phyloP scores from a whole-genome alignment of 176 grass and related monocot genomes.

The Thinopyrum elongatum region DNA sequence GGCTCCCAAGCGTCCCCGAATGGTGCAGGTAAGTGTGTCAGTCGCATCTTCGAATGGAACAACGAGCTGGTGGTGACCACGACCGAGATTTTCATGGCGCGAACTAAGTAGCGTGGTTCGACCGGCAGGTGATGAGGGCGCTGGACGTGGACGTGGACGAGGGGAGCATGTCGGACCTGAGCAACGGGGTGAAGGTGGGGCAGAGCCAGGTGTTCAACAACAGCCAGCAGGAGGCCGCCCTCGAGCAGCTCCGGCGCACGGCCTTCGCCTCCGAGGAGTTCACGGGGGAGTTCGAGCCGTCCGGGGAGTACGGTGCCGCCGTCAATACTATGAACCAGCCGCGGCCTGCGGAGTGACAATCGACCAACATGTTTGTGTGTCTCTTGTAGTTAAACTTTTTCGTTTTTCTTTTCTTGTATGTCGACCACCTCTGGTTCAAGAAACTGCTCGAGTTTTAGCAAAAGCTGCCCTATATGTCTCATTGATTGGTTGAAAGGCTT shows the following conservation, averaged over 20 bases:
- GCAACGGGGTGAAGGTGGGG: slow-evolving; percentile 69
- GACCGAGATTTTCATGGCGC: not conserved
- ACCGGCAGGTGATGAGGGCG: slow-evolving; percentile 62
- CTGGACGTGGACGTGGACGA: slow-evolving; percentile 48
- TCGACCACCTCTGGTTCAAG: not conserved
- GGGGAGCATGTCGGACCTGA: slow-evolving; percentile 55
- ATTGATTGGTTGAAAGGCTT: no score
- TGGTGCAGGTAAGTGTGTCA: slow-evolving; percentile 37
- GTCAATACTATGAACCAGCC: not conserved
- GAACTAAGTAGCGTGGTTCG: no score
- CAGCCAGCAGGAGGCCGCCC: slow-evolving; percentile 25
- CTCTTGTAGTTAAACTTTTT: not conserved
- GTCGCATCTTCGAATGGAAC: not conserved
- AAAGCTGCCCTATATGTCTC: no score
- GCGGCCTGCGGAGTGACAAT: not conserved
- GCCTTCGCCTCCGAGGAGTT: slow-evolving; percentile 62
- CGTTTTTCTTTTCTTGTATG: not conserved
- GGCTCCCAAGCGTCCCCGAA: slow-evolving; percentile 63
- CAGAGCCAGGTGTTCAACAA: slow-evolving; percentile 38
- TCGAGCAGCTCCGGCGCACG: slow-evolving; percentile 56
- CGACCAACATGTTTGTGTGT: not conserved
- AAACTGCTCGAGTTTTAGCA: no score
- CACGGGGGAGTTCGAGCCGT: slow-evolving; percentile 38
- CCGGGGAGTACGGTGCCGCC: not conserved
- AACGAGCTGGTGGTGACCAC: no score